Conservation (phyloP, 2,329 filamentous ascomycete genomes). For the Pseudocercospora fijiensis region DNA sequence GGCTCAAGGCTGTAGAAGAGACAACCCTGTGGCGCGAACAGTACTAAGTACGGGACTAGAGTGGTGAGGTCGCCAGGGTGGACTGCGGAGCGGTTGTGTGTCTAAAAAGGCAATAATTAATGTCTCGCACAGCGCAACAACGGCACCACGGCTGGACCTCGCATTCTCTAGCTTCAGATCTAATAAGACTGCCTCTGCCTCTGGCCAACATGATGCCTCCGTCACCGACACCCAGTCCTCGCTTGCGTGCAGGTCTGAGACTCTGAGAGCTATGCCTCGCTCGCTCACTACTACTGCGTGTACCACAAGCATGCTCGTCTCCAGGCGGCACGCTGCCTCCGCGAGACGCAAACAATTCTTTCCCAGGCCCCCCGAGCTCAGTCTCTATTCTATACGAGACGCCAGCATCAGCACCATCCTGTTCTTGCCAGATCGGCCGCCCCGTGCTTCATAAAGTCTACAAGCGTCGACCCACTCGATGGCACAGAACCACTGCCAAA, state of each 20-base stretch:
- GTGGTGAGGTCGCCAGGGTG: not conserved
- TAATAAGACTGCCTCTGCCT: not conserved
- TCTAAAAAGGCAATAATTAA: not conserved
- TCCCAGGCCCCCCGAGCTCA: slow-evolving; percentile 16
- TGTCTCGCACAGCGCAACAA: not conserved
- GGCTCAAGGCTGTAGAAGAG: slow-evolving; percentile 4
- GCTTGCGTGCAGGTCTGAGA: slow-evolving; percentile 21
- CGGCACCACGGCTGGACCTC: not conserved
- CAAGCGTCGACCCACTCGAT: slow-evolving; percentile 24
- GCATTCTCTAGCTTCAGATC: not conserved
- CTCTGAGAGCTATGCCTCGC: slow-evolving; percentile 16
- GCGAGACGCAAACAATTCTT: slow-evolving; percentile 21
- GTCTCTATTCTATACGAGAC: slow-evolving; percentile 17
- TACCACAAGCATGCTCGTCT: slow-evolving; percentile 8
- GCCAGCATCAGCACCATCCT: slow-evolving; percentile 25
- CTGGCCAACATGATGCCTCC: slow-evolving; percentile 6
- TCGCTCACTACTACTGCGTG: not conserved
- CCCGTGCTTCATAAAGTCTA: slow-evolving; percentile 23
- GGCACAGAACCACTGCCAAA: slow-evolving; percentile 21
- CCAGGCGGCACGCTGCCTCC: slow-evolving; percentile 13
- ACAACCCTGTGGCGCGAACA: slow-evolving; percentile 8
- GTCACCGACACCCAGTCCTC: slow-evolving; percentile 17
- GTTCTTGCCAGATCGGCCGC: slow-evolving; percentile 19
- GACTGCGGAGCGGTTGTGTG: not conserved
- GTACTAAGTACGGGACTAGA: not conserved